Evolutionary conservation across 2,329 filamentous ascomycete species (phyloP).

Genomic region (Sordariomycetes sp.): DNA sequence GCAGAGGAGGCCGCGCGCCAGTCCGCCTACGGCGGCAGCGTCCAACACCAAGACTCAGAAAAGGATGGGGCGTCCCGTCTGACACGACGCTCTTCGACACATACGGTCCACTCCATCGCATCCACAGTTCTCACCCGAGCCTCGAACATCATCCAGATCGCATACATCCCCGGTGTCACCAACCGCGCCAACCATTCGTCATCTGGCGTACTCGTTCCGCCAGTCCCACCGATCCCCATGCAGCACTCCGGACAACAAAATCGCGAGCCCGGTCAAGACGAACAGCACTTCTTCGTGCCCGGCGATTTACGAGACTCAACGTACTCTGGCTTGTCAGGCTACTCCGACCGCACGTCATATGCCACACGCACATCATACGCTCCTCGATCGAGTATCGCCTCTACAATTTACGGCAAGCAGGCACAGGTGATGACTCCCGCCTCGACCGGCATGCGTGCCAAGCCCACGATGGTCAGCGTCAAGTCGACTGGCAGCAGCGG

Average conservation of each 20-base stretch:
- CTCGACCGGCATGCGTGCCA: conserved; percentile 69
- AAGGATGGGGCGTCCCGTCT: conserved; percentile 32
- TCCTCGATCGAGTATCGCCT: conserved; percentile 69
- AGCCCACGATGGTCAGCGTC: conserved; percentile 88
- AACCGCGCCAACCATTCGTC: conserved; percentile 84
- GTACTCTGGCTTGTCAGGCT: conserved; percentile 67
- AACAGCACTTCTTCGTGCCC: conserved; percentile 90
- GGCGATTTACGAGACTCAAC: conserved; percentile 85
- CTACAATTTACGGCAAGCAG: conserved; percentile 89
- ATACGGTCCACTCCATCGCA: conserved; percentile 85
- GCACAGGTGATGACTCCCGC: conserved; percentile 75
- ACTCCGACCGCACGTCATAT: conserved; percentile 52
- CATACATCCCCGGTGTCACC: conserved; percentile 94
- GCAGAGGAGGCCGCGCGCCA: conserved; percentile 38
- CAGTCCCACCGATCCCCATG: conserved; percentile 83
- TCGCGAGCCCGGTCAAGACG: conserved; percentile 47
- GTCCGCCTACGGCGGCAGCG: conserved; percentile 33
- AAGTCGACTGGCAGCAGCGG: conserved; percentile 56
- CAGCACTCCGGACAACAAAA: conserved; percentile 39
- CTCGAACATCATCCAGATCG: conserved; percentile 98
- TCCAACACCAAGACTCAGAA: conserved; percentile 29
- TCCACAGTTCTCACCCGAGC: conserved; percentile 92
- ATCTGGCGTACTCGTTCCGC: conserved; percentile 68
- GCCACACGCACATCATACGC: conserved; percentile 46
- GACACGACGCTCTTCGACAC: conserved; percentile 62